Percentiles rank a stretch among this genome's conserved stretches.
Conservation (phyloP, 2,329 filamentous ascomycete species). For the Didymella keratinophila region DNA sequence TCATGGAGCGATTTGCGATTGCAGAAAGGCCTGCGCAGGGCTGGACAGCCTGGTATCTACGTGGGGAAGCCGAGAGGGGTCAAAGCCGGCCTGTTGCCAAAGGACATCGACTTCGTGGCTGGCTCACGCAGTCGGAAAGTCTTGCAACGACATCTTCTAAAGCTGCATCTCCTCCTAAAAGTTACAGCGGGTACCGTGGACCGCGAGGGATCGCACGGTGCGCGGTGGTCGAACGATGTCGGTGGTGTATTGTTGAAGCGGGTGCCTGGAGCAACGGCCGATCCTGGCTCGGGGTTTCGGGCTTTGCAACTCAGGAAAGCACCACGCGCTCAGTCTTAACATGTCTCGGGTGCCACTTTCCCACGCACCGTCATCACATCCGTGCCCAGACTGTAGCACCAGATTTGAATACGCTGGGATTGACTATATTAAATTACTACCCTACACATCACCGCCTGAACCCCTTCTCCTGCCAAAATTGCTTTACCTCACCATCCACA, state of each 20-base stretch:
- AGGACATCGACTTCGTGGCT: neutral
- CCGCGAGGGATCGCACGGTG: neutral
- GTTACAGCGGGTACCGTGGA: constrained; percentile 3
- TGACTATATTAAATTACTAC: neutral
- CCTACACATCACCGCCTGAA: neutral
- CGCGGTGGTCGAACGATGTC: neutral
- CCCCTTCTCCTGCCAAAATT: constrained; percentile 27
- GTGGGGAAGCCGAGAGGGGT: neutral
- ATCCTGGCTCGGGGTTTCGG: constrained; percentile 3
- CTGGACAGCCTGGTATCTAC: neutral
- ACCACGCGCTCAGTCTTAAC: neutral
- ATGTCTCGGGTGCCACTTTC: constrained; percentile 1
- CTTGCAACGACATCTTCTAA: neutral
- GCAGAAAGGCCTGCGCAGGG: neutral
- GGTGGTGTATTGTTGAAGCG: neutral
- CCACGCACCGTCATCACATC: neutral
- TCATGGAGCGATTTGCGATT: neutral
- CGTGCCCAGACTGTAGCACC: neutral
- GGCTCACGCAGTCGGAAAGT: neutral
- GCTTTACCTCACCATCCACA: constrained; percentile 33
- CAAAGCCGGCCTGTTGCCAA: neutral
- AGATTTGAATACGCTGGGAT: neutral
- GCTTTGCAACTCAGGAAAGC: neutral
- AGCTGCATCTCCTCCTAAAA: neutral
- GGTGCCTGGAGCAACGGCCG: neutral